These are phyloP conservation scores for Spencermartinsiella ligniputridi DNA, from an alignment of 1,139 yeast species.

Conservation along the genomic window DNA sequence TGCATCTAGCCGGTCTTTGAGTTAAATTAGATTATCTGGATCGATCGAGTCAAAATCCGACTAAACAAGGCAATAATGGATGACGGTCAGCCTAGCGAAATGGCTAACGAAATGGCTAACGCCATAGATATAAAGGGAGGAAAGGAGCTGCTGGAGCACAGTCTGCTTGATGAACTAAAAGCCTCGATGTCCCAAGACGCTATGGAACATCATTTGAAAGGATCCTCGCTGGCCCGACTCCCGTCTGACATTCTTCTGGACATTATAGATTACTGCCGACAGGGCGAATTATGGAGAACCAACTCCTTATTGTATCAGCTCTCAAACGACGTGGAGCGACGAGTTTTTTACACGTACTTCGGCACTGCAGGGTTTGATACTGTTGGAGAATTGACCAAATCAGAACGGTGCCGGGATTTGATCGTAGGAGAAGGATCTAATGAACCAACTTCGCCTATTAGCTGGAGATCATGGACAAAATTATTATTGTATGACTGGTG, in stretches of 20 bases:
- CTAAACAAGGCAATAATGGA: too few species aligned
- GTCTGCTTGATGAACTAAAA: too few species aligned
- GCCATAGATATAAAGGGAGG: too few species aligned
- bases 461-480: background rate
- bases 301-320: background rate
- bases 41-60: too few species aligned
- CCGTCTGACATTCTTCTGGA: background rate
- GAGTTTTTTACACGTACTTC: background rate
- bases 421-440: background rate
- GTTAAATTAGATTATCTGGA: too few species aligned
- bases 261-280: background rate
- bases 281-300: background rate
- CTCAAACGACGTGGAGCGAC: background rate
- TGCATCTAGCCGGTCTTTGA: too few species aligned
- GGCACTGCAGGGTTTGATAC: background rate
- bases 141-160: too few species aligned
- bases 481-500: background rate
- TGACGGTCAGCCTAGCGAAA: too few species aligned
- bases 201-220: too few species aligned
- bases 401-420: background rate
- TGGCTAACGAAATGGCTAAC: too few species aligned
- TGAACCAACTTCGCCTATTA: background rate
- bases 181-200: too few species aligned
- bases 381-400: background rate
- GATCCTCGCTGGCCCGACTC: conserved; percentile 1